Evolutionary conservation across 345 rosid genomes (phyloP).

Genomic region (Dimocarpus longan): DNA sequence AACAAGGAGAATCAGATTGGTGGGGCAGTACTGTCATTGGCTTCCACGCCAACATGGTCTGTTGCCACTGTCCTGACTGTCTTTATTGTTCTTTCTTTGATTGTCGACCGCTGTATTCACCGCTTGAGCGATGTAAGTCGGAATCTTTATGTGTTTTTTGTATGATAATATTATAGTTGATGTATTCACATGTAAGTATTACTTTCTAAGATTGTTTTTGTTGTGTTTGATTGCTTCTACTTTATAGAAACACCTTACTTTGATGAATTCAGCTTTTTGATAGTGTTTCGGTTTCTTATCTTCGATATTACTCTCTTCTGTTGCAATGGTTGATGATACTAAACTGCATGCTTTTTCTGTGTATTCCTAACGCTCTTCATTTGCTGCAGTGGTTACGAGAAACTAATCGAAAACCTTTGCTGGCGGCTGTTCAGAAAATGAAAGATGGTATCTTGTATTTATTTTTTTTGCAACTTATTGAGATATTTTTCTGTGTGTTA

Average conservation of each 20-base stretch:
- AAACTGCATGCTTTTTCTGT: not conserved
- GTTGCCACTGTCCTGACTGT: conserved; percentile 89
- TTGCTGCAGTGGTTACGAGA: conserved; percentile 72
- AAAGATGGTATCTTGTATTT: conserved; percentile 69
- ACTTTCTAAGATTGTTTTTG: too few species aligned
- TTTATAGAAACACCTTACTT: too few species aligned
- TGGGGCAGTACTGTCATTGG: conserved; percentile 61
- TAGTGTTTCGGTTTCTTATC: not conserved
- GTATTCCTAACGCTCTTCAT: conserved; percentile 18
- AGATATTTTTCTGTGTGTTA: conserved; percentile 9
- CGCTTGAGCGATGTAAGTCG: conserved; percentile 69
- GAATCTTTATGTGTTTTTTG: conserved; percentile 6
- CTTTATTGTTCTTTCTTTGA: conserved; percentile 77
- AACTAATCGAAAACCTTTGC: conserved; percentile 76
- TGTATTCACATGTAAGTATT: too few species aligned
- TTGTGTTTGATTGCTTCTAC: too few species aligned
- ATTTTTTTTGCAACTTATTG: not conserved
- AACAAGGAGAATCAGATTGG: conserved; percentile 26
- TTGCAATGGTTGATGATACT: not conserved
- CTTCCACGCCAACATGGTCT: conserved; percentile 92
- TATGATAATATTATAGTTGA: too few species aligned
- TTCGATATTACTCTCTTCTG: not conserved
- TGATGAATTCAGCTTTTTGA: too few species aligned
- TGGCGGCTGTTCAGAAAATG: conserved; percentile 90
- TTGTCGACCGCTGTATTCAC: conserved; percentile 85